phyloP scores from a whole-genome alignment of 345 rosid species.

The Carallia brachiata region DNA sequence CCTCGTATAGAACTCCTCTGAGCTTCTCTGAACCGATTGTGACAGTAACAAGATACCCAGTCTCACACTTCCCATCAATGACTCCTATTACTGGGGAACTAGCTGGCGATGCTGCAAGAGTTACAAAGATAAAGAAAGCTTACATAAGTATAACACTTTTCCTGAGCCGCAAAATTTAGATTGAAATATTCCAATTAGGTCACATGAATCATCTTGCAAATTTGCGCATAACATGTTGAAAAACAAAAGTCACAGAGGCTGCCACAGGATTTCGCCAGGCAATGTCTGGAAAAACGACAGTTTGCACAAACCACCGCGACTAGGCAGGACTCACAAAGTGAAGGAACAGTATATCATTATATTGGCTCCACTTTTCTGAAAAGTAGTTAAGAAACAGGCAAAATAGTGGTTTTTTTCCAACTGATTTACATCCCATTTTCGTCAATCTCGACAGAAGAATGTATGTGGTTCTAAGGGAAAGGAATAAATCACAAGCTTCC shows the following conservation, averaged over 20 bases:
- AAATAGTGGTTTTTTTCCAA: no score
- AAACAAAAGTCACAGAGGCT: no score
- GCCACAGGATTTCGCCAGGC: no score
- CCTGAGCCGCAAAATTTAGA: not conserved
- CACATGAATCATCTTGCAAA: not conserved
- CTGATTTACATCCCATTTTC: no score
- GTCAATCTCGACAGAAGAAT: not conserved
- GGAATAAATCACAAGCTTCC: not conserved
- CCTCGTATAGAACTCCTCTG: slow-evolving; percentile 76
- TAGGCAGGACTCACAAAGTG: no score
- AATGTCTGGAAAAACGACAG: no score
- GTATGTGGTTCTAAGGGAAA: not conserved
- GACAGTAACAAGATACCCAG: slow-evolving; percentile 86
- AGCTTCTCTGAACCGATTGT: slow-evolving; percentile 72
- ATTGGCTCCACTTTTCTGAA: no score
- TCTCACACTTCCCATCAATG: slow-evolving; percentile 87
- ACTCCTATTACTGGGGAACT: slow-evolving; percentile 66
- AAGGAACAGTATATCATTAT: no score
- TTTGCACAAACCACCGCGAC: no score
- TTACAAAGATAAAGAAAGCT: not conserved
- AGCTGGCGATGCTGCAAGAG: slow-evolving; percentile 36
- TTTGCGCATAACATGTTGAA: no score
- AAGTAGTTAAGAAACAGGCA: not conserved
- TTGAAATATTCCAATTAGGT: no score
- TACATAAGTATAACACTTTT: not conserved